A percentile compares a stretch with the other conserved stretches of the same genome.
These are phyloP conservation scores for Macrolepiota dolichaula DNA, from an alignment of 768 basidiomycete species.

Conservation along the genomic window DNA sequence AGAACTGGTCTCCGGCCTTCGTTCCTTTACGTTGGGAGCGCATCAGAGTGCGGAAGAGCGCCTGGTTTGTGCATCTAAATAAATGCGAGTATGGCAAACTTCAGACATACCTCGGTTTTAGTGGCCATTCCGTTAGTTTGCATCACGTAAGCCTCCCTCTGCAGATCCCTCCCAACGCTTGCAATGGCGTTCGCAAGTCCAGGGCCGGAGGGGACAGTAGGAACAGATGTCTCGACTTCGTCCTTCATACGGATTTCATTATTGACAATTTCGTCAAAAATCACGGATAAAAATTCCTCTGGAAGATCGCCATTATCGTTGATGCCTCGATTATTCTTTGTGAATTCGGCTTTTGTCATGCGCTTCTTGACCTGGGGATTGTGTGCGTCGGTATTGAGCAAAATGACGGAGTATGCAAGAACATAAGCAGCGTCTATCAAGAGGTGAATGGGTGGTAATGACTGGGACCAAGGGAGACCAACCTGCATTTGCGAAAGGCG, in stretches of 20 bases:
- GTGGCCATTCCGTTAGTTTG: slow-evolving; percentile 96
- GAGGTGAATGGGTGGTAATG: background rate
- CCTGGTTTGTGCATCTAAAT: slow-evolving; percentile 40
- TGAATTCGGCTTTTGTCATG: slow-evolving; percentile 90
- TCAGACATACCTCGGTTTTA: slow-evolving; percentile 79
- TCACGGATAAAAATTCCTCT: slow-evolving; percentile 71
- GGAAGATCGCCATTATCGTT: slow-evolving; percentile 89
- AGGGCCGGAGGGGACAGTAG: slow-evolving; percentile 44
- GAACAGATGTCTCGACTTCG: slow-evolving; percentile 69
- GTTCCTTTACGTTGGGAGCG: slow-evolving; percentile 85
- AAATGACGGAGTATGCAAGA: slow-evolving; percentile 89
- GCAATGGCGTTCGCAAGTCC: slow-evolving; percentile 82
- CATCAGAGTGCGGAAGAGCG: slow-evolving; percentile 90
- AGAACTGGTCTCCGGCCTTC: slow-evolving; percentile 82
- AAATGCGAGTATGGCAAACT: background rate
- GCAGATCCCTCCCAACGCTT: slow-evolving; percentile 89
- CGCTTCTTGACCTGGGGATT: slow-evolving; percentile 92
- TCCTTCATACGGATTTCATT: slow-evolving; percentile 99
- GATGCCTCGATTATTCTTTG: slow-evolving; percentile 95
- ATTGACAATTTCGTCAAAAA: slow-evolving; percentile 86
- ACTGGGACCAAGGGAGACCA: slow-evolving; percentile 21
- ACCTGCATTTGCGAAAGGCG: slow-evolving; percentile 94
- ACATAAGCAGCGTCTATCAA: slow-evolving; percentile 85
- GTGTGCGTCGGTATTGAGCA: slow-evolving; percentile 97
- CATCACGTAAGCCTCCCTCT: slow-evolving; percentile 93